Percentiles rank a stretch among this genome's conserved stretches.
These are phyloP conservation scores for Auriculariales sp. DNA, from an alignment of 768 basidiomycete genomes.

Conservation along the genomic window DNA sequence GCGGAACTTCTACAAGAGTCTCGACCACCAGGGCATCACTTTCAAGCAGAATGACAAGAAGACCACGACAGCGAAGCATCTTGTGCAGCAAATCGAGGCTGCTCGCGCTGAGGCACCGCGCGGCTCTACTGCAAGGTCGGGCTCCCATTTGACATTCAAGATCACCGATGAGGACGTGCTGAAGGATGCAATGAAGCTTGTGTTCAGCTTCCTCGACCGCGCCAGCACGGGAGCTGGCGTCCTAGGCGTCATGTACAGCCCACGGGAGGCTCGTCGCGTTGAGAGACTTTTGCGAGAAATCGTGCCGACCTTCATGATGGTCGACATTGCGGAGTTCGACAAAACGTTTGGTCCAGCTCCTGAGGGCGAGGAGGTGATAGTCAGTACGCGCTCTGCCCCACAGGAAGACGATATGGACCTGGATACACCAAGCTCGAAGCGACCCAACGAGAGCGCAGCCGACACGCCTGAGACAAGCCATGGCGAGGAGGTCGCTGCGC, in stretches of 20 bases:
- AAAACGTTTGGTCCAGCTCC: slow-evolving; percentile 41
- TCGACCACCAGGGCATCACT: slow-evolving; percentile 84
- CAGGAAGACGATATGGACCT: slow-evolving; percentile 26
- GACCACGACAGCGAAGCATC: slow-evolving; percentile 53
- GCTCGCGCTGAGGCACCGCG: slow-evolving; percentile 71
- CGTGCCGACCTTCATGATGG: slow-evolving; percentile 63
- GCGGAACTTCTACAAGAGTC: slow-evolving; percentile 80
- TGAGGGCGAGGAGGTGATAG: slow-evolving; percentile 30
- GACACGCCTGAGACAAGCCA: slow-evolving; percentile 16
- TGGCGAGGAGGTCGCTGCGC: slow-evolving; percentile 20
- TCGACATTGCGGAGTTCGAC: slow-evolving; percentile 58
- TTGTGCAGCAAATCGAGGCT: slow-evolving; percentile 75
- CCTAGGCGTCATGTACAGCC: too few relatives aligned
- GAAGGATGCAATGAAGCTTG: slow-evolving; percentile 79
- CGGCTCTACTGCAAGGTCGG: slow-evolving; percentile 38
- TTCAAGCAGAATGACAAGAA: slow-evolving; percentile 91
- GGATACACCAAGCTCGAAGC: slow-evolving; percentile 21
- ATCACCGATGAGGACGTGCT: slow-evolving; percentile 63
- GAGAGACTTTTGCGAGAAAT: slow-evolving; percentile 70
- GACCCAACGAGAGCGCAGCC: slow-evolving; percentile 20
- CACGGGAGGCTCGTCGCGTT: slow-evolving; percentile 63
- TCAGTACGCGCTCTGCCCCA: slow-evolving; percentile 25
- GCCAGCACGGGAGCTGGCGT: slow-evolving; percentile 33
- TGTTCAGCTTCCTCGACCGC: slow-evolving; percentile 83
- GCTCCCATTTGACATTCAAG: slow-evolving; percentile 69